Evolutionary conservation across 352 stramenopile genomes (phyloP).

Genomic region (Pythium biforme): DNA sequence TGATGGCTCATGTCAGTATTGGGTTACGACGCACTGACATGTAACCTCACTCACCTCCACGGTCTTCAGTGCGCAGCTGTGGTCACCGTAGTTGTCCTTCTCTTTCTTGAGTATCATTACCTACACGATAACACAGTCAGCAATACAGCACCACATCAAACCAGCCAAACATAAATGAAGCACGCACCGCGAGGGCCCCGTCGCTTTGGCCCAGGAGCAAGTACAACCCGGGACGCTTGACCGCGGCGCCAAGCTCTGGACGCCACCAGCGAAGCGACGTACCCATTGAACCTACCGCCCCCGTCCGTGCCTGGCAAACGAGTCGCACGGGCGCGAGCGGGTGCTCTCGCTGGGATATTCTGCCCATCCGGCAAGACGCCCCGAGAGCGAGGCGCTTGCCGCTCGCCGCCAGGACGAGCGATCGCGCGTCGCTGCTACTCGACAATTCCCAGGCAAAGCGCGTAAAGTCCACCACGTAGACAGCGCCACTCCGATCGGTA

Average conservation of each 20-base stretch:
- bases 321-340: slow-evolving; percentile 38
- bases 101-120: not conserved
- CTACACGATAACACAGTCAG: not conserved
- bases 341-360: slow-evolving; percentile 22
- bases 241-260: not conserved
- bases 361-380: slow-evolving; percentile 32
- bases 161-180: not conserved
- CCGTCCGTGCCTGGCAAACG: slow-evolving; percentile 2
- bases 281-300: not conserved
- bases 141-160: not conserved
- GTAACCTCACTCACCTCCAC: not conserved
- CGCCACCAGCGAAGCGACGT: slow-evolving; percentile 18
- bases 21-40: not conserved
- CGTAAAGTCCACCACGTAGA: slow-evolving; percentile 39
- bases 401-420: not conserved
- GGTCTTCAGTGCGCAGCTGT: not conserved
- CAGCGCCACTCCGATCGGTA: slow-evolving; percentile 23
- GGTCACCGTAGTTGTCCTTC: not conserved
- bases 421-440: not conserved
- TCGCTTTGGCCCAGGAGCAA: slow-evolving; percentile 19
- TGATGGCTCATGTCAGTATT: too few species aligned
- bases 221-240: not conserved
- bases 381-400: slow-evolving; percentile 34
- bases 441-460: slow-evolving; percentile 26
- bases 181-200: slow-evolving; percentile 13